Percentiles rank a stretch among this genome's conserved stretches.
Conservation (phyloP, 1,284 basidiomycete genomes). For the Moesziomyces parantarcticus region DNA sequence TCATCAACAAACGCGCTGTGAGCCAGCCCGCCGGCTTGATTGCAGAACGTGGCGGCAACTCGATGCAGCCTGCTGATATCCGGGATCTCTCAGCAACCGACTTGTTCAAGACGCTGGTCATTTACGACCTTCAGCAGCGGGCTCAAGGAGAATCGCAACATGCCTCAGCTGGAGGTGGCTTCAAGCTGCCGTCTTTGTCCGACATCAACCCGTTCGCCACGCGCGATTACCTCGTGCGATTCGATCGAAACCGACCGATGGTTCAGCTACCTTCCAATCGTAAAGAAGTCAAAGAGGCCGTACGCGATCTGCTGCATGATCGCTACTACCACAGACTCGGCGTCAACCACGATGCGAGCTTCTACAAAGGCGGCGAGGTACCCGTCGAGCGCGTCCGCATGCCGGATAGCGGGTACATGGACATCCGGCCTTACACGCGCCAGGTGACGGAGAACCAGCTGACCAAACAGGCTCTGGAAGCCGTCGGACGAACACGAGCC, state of each 20-base stretch:
- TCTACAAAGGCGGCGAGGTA: not conserved
- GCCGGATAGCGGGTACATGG: not conserved
- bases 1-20: not conserved
- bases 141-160: not conserved
- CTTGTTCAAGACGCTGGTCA: not conserved
- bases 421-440: not conserved
- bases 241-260: not conserved
- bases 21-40: not conserved
- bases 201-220: not conserved
- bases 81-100: not conserved
- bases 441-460: not conserved
- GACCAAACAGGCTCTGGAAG: not conserved
- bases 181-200: not conserved
- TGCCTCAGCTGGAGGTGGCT: not conserved
- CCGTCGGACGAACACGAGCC: not conserved
- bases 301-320: not conserved
- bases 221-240: not conserved
- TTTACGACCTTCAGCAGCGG: not conserved
- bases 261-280: not conserved
- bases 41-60: not conserved
- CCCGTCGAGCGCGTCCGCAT: not conserved
- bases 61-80: not conserved
- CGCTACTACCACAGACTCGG: not conserved
- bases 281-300: not conserved
- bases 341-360: not conserved